These are phyloP conservation scores for Macadamia tetraphylla DNA, from an alignment of 164 flowering plant genomes.

Conservation along the genomic window DNA sequence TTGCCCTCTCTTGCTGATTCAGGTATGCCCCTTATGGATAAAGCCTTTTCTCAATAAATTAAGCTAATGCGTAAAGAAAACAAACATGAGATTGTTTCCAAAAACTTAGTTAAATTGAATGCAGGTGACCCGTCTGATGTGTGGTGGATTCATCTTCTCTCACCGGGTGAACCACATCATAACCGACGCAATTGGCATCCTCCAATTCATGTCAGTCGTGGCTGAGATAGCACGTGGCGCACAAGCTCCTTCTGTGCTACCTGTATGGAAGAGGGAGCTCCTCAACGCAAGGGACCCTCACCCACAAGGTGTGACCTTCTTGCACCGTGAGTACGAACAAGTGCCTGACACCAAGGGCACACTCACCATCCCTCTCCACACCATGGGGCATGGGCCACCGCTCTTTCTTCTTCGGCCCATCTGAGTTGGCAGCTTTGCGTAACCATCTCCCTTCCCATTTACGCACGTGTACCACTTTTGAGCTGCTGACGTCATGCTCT, in stretches of 20 bases:
- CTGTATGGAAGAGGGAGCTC: conserved; percentile 25
- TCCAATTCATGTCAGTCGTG: conserved; percentile 26
- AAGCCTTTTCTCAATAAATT: too few species aligned
- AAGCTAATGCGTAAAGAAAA: too few species aligned
- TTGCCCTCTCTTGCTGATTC: background rate
- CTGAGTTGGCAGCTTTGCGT: conserved; percentile 12
- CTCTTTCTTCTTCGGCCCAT: conserved; percentile 27
- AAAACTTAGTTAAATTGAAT: too few species aligned
- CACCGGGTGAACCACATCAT: conserved; percentile 33
- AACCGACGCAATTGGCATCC: conserved; percentile 24
- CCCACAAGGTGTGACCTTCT: conserved; percentile 10
- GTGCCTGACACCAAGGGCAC: conserved; percentile 9
- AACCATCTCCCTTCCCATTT: conserved; percentile 13
- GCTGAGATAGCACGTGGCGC: conserved; percentile 27
- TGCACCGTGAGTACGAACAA: conserved; percentile 24
- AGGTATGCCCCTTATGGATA: too few species aligned
- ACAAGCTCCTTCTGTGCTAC: conserved; percentile 20
- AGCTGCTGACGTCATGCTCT: conserved; percentile 28
- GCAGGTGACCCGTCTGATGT: conserved; percentile 40
- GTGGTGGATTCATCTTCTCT: conserved; percentile 12
- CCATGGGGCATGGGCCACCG: conserved; percentile 13
- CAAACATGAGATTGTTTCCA: too few species aligned
- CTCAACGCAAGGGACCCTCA: conserved; percentile 22
- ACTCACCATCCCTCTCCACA: background rate
- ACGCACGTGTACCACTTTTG: conserved; percentile 15